Evolutionary conservation across 371 early-diverging fungal genomes (phyloP).

Genomic region (Rhizopus sp.): DNA sequence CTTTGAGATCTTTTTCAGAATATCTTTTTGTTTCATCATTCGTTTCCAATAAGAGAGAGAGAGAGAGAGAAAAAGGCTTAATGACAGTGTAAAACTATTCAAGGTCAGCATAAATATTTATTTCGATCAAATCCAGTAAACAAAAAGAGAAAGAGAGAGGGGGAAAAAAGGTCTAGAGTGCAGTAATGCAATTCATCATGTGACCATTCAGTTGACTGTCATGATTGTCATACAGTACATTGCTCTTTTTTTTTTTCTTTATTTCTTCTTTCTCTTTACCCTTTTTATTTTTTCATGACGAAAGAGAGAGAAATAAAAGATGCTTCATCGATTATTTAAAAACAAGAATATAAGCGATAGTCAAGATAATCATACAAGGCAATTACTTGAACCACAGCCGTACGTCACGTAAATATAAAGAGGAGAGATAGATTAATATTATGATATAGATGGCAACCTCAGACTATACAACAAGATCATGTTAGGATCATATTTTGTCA

Average conservation of each 20-base stretch:
- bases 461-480: slow-evolving; percentile 30
- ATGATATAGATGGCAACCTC: slow-evolving; percentile 36
- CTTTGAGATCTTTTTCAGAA: too few relatives aligned
- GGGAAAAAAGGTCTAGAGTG: too few relatives aligned
- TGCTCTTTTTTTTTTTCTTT: not conserved
- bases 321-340: slow-evolving; percentile 7
- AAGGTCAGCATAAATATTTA: too few relatives aligned
- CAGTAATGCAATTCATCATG: not conserved
- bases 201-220: slow-evolving; percentile 9
- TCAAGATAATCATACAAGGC: not conserved
- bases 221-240: slow-evolving; percentile 5
- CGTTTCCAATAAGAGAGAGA: too few relatives aligned
- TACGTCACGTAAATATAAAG: not conserved
- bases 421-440: not conserved
- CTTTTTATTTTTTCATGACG: slow-evolving; percentile 3
- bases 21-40: too few relatives aligned
- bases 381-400: slow-evolving; percentile 2
- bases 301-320: not conserved
- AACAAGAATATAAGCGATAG: slow-evolving; percentile 1
- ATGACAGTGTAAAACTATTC: too few relatives aligned
- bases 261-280: slow-evolving; percentile 3
- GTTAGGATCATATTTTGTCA: slow-evolving; percentile 44
- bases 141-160: too few relatives aligned
- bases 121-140: too few relatives aligned
- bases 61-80: too few relatives aligned